phyloP scores from a whole-genome alignment of 495 filamentous ascomycete species.

The Penicillium bialowiezense region DNA sequence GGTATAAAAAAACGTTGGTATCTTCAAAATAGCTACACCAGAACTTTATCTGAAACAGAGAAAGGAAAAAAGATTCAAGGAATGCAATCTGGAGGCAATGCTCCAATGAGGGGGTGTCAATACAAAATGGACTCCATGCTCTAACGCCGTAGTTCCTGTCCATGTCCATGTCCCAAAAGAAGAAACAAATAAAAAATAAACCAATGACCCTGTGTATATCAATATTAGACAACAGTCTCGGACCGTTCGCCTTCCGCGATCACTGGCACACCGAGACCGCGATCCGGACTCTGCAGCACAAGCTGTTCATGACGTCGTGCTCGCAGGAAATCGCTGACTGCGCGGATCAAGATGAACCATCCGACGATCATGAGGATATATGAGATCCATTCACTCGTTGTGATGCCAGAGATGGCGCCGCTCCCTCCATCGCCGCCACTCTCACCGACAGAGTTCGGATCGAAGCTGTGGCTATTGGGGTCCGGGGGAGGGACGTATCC shows the following conservation, averaged over 20 bases:
- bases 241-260: conserved; percentile 84
- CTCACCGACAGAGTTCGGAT: conserved; percentile 62
- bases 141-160: conserved; percentile 11
- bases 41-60: conserved; percentile 12
- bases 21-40: conserved; percentile 29
- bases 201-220: neutral
- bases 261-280: conserved; percentile 80
- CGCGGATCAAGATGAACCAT: conserved; percentile 93
- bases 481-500: conserved; percentile 66
- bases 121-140: conserved; percentile 20
- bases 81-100: conserved; percentile 9
- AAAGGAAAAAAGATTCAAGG: conserved; percentile 11
- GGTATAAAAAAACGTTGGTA: conserved; percentile 23
- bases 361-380: conserved; percentile 95
- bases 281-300: conserved; percentile 89
- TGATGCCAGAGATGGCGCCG: conserved; percentile 47
- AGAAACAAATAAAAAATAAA: neutral
- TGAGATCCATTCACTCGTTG: conserved; percentile 81
- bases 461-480: conserved; percentile 87
- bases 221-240: conserved; percentile 72
- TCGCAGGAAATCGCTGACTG: conserved; percentile 82
- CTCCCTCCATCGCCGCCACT: conserved; percentile 36
- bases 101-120: conserved; percentile 21
- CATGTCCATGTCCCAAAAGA: conserved; percentile 3
- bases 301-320: conserved; percentile 88